Evolutionary conservation across 2,329 filamentous ascomycete genomes (phyloP).

Genomic region (Tolypocladium pustulatum): DNA sequence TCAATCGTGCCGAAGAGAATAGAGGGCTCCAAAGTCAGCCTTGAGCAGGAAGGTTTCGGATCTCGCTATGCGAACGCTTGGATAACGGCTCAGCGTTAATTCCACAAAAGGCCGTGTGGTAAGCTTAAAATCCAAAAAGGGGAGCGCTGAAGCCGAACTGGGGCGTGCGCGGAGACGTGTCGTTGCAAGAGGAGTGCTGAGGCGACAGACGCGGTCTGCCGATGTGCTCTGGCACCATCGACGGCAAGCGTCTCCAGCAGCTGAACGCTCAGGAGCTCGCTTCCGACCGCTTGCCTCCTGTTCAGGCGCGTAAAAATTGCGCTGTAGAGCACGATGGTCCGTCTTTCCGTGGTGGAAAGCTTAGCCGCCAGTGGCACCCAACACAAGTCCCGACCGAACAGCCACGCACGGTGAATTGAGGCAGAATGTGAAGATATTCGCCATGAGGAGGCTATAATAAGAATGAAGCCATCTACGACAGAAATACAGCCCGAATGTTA

Average conservation of each 20-base stretch:
- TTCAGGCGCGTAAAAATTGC: neutral
- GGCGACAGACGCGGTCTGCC: neutral
- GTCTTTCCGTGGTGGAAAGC: neutral
- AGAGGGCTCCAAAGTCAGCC: neutral
- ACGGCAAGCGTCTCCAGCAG: neutral
- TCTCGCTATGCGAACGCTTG: constrained; percentile 1
- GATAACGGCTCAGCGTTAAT: neutral
- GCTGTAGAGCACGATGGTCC: neutral
- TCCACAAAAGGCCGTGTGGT: neutral
- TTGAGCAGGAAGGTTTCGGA: neutral
- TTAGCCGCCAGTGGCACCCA: neutral
- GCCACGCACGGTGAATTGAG: neutral
- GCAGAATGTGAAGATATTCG: neutral
- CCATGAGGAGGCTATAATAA: too few relatives aligned
- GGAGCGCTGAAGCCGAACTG: constrained; percentile 1
- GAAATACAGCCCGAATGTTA: neutral
- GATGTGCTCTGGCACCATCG: neutral
- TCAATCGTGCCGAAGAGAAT: neutral
- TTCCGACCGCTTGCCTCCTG: neutral
- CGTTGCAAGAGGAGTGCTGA: neutral
- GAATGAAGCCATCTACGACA: neutral
- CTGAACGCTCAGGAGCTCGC: neutral
- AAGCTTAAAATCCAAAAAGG: constrained; percentile 4
- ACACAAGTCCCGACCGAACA: neutral
- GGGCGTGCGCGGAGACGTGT: neutral